Conservation (phyloP, 192 early-diverging fungal species). For the Podila epicladia region DNA sequence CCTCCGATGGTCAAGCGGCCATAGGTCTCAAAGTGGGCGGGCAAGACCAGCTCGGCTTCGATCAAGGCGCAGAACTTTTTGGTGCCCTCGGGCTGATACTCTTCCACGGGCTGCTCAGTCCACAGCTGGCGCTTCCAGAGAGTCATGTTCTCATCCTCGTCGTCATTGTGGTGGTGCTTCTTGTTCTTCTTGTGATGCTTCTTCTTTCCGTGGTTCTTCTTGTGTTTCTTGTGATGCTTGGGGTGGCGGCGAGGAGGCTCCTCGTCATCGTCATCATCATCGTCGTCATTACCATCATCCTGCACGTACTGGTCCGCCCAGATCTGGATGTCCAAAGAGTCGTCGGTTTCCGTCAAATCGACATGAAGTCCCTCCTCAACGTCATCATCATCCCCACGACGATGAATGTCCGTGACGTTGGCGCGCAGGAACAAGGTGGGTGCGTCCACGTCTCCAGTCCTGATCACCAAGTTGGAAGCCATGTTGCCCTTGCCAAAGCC, state of each 20-base stretch:
- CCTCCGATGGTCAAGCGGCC: slow-evolving; percentile 15
- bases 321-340: slow-evolving; percentile 15
- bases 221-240: slow-evolving; percentile 22
- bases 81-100: not conserved
- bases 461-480: slow-evolving; percentile 10
- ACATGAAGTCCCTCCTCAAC: slow-evolving; percentile 30
- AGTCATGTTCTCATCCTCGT: slow-evolving; percentile 4
- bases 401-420: slow-evolving; percentile 27
- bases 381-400: slow-evolving; percentile 11
- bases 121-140: not conserved
- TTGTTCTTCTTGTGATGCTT: not conserved
- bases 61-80: slow-evolving; percentile 26
- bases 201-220: slow-evolving; percentile 15
- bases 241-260: slow-evolving; percentile 5
- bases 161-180: slow-evolving; percentile 11
- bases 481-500: slow-evolving; percentile 37
- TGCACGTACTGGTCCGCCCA: slow-evolving; percentile 29
- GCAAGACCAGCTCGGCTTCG: slow-evolving; percentile 28
- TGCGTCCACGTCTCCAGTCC: slow-evolving; percentile 8
- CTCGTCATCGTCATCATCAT: slow-evolving; percentile 1
- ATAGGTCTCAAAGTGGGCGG: not conserved
- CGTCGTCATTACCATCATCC: not conserved
- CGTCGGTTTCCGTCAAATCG: slow-evolving; percentile 5
- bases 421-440: slow-evolving; percentile 24
- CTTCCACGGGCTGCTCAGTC: not conserved